Evolutionary conservation across 1,284 basidiomycete species (phyloP), one percentile per base, ranked within the genome.

Genomic region (Salmacisia buchloeana): DNA sequence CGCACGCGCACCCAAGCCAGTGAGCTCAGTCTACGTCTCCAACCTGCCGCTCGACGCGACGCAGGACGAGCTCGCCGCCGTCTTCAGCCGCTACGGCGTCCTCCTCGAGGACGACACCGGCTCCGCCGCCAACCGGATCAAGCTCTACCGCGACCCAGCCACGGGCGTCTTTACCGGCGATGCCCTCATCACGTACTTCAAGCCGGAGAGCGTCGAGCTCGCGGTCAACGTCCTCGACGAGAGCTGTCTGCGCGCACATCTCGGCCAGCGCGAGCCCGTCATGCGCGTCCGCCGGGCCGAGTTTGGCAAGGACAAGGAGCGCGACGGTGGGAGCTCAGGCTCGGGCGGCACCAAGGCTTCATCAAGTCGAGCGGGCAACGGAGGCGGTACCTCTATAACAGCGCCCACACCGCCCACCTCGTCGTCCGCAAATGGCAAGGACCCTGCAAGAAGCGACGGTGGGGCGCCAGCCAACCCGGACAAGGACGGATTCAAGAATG

Each of bases 121-220:
- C 12, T 85, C 90, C 61, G 88, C 90, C 13, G 49, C 49, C 29
- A 54, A 54, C 29, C 89, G 94, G 71, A 85, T 97, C 79, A 97
- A 98, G 83, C 84, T 98, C 82, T 98, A 99, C 80, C 88, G 89
- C 61, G 87, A 87, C 67, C 66, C 68, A 2, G 59, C 60, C 34
- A 88, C 91, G 66, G 92, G 92, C n/a, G 81, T 84, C 35, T 97
- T 97, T 81, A 96, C 87, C 74, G 94, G 96, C 35, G 94, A 98
- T 70, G 94, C 94, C 1, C 82, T 98, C 67, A 88, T 99, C 63
- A 92, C 97, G 54, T 99, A 91, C 81, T 96, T 97, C 84, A 97
- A 97, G 80, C 92, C 94, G 76, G 94, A 94, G 67, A 93, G 90
- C 33, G 96, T 98, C 18, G 82, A 84, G 12, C 83, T 98, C 60